Percentiles rank a stretch among this genome's conserved stretches.
Evolutionary conservation across 2,329 filamentous ascomycete species (phyloP).

Genomic region (Sporothrix curviconia): DNA sequence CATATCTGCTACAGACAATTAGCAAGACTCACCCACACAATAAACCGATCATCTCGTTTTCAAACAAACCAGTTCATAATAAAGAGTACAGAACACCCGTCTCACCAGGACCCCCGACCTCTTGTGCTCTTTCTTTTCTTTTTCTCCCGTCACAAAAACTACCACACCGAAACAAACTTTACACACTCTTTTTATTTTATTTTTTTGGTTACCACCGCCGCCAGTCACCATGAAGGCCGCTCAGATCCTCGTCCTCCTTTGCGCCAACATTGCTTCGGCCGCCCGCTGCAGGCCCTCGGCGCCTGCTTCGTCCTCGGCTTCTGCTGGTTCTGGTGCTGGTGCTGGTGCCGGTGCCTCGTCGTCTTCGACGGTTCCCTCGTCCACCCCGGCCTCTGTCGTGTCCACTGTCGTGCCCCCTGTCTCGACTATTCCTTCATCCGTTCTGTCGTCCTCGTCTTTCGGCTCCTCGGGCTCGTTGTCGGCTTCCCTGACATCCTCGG

Average conservation of each 20-base stretch:
- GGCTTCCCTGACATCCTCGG: not conserved
- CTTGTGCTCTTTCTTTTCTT: too few species aligned
- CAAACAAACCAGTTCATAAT: not conserved
- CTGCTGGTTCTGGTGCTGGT: not conserved
- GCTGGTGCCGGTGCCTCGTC: not conserved
- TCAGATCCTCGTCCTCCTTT: not conserved
- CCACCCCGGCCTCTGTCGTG: not conserved
- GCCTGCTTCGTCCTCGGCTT: not conserved
- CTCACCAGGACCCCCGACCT: too few species aligned
- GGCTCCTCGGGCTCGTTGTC: not conserved
- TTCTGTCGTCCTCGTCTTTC: not conserved
- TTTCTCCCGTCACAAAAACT: too few species aligned
- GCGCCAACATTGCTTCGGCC: not conserved
- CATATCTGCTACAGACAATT: constrained; percentile 2
- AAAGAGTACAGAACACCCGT: not conserved
- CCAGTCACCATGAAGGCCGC: not conserved
- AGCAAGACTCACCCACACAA: not conserved
- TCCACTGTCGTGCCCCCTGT: too few species aligned
- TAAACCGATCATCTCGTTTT: not conserved
- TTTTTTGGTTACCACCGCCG: not conserved
- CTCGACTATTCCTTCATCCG: not conserved
- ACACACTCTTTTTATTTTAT: too few species aligned
- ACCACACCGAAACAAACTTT: too few species aligned
- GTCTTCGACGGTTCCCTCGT: not conserved
- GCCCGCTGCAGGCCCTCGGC: not conserved